Conservation (phyloP, 345 rosid genomes). For the Barbarea vulgaris region DNA sequence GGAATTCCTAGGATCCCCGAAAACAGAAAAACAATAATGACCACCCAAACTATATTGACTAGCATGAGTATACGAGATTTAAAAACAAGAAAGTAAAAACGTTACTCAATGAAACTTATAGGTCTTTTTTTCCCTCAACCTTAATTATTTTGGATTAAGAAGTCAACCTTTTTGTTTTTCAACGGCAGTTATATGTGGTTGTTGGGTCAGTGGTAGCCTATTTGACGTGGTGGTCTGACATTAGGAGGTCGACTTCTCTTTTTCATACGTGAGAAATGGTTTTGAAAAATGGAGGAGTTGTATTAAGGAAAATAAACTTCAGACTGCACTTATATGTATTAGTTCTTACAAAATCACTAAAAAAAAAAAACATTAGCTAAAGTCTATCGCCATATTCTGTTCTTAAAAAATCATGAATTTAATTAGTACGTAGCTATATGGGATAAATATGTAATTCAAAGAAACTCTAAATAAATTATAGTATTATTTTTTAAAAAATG, state of each 20-base stretch:
- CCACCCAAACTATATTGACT: background rate
- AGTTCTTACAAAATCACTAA: background rate
- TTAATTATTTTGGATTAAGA: background rate
- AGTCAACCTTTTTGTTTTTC: conserved; percentile 4
- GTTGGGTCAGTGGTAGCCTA: conserved; percentile 26
- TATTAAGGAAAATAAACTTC: background rate
- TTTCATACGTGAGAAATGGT: background rate
- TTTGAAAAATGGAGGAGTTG: background rate
- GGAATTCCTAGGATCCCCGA: conserved; percentile 43
- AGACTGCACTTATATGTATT: background rate
- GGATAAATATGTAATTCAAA: conserved; percentile 10
- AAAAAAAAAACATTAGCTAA: background rate
- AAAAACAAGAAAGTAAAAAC: background rate
- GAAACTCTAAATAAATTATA: background rate
- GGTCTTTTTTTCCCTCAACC: background rate
- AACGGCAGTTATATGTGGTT: conserved; percentile 36
- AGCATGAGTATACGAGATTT: background rate
- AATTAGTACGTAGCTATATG: background rate
- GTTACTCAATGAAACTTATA: background rate
- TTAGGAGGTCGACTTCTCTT: background rate
- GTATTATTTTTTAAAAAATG: background rate
- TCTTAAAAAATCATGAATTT: background rate
- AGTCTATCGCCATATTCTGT: background rate
- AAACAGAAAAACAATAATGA: conserved; percentile 20
- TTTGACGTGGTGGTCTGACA: conserved; percentile 22